Conservation (phyloP, 345 rosid genomes). For the Citrus cavaleriei region DNA sequence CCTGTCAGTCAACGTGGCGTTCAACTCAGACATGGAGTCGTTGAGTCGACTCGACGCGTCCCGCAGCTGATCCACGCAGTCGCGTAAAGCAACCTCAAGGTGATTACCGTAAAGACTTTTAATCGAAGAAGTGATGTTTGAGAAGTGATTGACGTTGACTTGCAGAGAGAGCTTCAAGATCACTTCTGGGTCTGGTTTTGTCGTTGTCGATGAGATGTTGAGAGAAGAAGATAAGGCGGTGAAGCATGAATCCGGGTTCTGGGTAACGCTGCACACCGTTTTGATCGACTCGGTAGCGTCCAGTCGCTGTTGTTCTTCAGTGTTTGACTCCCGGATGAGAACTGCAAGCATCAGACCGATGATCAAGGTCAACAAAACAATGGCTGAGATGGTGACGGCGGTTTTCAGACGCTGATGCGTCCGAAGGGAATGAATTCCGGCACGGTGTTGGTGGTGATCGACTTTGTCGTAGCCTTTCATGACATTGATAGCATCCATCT, state of each 20-base stretch:
- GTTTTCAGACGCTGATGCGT: slow-evolving; percentile 26
- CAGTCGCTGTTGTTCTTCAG: not conserved
- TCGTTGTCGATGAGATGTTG: slow-evolving; percentile 21
- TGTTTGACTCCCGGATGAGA: slow-evolving; percentile 27
- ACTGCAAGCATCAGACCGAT: slow-evolving; percentile 33
- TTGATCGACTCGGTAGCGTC: slow-evolving; percentile 36
- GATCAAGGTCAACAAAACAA: slow-evolving; percentile 40
- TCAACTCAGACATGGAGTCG: slow-evolving; percentile 40
- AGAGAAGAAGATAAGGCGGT: slow-evolving; percentile 46
- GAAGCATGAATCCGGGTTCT: slow-evolving; percentile 60
- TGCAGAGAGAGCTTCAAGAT: slow-evolving; percentile 58
- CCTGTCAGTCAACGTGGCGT: slow-evolving; percentile 29
- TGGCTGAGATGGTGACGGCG: slow-evolving; percentile 32
- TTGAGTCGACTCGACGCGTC: slow-evolving; percentile 55
- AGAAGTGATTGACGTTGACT: slow-evolving; percentile 26
- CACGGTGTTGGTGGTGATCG: not conserved
- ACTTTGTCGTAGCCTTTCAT: slow-evolving; percentile 74
- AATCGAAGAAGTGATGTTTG: slow-evolving; percentile 30
- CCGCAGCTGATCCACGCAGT: slow-evolving; percentile 45
- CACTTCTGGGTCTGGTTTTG: slow-evolving; percentile 43
- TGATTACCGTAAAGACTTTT: slow-evolving; percentile 32
- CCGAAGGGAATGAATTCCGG: slow-evolving; percentile 34
- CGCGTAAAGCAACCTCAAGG: slow-evolving; percentile 48
- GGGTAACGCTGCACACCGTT: slow-evolving; percentile 56
- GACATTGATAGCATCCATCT: slow-evolving; percentile 58